These are phyloP conservation scores for Didymella pomorum DNA, from an alignment of 2,329 filamentous ascomycete species.

Conservation along the genomic window DNA sequence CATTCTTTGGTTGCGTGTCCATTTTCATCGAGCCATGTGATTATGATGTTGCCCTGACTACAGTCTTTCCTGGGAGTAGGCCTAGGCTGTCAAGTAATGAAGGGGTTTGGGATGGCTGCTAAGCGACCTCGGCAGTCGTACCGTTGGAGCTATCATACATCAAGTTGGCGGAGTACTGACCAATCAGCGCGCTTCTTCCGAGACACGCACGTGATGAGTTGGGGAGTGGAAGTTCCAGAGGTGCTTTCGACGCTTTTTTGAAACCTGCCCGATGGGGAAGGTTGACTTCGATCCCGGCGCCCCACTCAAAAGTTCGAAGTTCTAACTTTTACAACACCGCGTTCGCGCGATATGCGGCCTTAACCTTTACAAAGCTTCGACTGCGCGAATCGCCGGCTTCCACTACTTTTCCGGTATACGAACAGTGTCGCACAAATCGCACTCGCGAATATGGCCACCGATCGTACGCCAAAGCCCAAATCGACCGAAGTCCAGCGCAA, in stretches of 20 bases:
- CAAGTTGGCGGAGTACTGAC: background rate
- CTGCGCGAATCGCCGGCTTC: background rate
- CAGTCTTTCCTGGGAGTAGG: no score
- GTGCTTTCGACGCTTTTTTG: background rate
- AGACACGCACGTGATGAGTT: no score
- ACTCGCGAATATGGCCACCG: conserved; percentile 32
- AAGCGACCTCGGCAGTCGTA: background rate
- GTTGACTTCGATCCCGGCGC: background rate
- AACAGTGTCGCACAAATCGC: background rate
- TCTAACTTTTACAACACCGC: conserved; percentile 1
- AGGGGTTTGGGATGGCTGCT: background rate
- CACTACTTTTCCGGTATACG: background rate
- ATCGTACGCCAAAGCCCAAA: conserved; percentile 28
- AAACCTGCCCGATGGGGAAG: background rate
- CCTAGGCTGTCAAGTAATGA: no score
- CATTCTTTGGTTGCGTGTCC: background rate
- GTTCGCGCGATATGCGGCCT: conserved; percentile 4
- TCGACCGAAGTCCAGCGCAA: conserved; percentile 26
- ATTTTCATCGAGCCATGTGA: background rate
- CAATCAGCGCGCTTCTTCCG: background rate
- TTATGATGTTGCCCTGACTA: no score
- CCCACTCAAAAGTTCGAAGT: conserved; percentile 9
- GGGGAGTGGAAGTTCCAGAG: background rate
- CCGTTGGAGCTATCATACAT: background rate
- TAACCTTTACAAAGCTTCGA: background rate